Evolutionary conservation across 495 filamentous ascomycete species (phyloP), one percentile per base, ranked within the genome.

Genomic region (Penicillium nucicola): DNA sequence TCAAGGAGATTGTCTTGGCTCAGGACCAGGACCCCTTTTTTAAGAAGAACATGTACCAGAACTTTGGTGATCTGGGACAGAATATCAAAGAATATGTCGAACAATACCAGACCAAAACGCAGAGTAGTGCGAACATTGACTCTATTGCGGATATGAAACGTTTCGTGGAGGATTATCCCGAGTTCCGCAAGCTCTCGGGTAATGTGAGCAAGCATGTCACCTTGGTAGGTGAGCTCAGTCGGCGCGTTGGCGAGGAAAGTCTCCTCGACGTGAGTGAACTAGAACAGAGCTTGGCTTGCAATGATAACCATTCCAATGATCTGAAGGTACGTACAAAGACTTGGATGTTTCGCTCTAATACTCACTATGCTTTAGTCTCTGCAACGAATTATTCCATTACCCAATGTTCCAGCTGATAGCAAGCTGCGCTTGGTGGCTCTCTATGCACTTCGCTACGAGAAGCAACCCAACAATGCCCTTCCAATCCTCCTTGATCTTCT

Each of bases 31-130:
- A 98, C 62, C 95, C 93, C 0, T 98, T 98, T 73, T 98, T 97
- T 74, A 96, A 97, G 71, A 97, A 96, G 73, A 98, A 98, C 66
- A 97, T 98, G 95, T 98, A 91, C 60, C 84, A 96, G 58, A 98
- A 98, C 60, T 98, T 97, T 66, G 93, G 93, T 35, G 93, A 98
- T 55, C 80, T 98, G 15, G 93, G 93, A 17, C 89, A 93, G 45
- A 97, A 96, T 62, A 97, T 97, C 66, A 97, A 97, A 65, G 92
- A 97, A 52, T 97, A 97, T 66, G 93, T 98, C 50, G 90, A 95
- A 65, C 93, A 97, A 55, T 97, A 96, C 64, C 93, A 97, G 58
- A 88, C 85, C 22, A 96, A 96, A 66, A 95, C 90, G 10, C 87
- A 96, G 61, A 93, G 82, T 54, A 95, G 84, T 58, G 88, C 87